Conservation (phyloP, 2,329 filamentous ascomycete genomes). For the Monosporascus sp. region DNA sequence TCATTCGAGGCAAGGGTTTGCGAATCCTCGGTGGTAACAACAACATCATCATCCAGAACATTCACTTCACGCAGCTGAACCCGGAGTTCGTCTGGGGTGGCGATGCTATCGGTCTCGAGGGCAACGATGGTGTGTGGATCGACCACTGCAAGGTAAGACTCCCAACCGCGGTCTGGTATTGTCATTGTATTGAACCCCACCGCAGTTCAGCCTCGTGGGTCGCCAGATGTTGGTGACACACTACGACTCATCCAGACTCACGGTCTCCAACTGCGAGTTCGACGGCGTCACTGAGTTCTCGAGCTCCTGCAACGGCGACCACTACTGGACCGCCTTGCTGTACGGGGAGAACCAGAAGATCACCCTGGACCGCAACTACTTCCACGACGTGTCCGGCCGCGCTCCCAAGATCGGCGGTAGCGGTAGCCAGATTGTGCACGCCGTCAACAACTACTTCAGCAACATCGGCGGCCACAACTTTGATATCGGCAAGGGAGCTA, state of each 20-base stretch:
- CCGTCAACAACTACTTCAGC: conserved; percentile 39
- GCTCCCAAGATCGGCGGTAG: conserved; percentile 36
- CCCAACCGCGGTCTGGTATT: neutral
- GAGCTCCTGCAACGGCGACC: conserved; percentile 38
- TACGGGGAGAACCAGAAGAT: conserved; percentile 33
- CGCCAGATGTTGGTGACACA: conserved; percentile 39
- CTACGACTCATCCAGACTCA: conserved; percentile 30
- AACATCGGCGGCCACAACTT: conserved; percentile 40
- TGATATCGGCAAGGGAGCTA: conserved; percentile 33
- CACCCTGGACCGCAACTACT: conserved; percentile 39
- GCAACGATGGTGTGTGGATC: conserved; percentile 32
- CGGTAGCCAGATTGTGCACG: conserved; percentile 25
- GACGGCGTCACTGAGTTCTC: conserved; percentile 38
- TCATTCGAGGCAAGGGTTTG: conserved; percentile 41
- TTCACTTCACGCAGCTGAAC: conserved; percentile 52
- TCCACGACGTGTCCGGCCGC: conserved; percentile 40
- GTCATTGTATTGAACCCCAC: neutral
- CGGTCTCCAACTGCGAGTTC: conserved; percentile 42
- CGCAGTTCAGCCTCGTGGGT: conserved; percentile 32
- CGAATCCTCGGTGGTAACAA: conserved; percentile 36
- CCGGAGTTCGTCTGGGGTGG: conserved; percentile 56
- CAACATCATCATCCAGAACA: conserved; percentile 57
- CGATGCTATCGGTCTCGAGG: conserved; percentile 50
- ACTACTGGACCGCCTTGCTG: conserved; percentile 43
- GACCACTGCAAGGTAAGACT: conserved; percentile 17